These are phyloP conservation scores for Alternaria consortialis DNA, from an alignment of 2,329 filamentous ascomycete species.

Conservation along the genomic window DNA sequence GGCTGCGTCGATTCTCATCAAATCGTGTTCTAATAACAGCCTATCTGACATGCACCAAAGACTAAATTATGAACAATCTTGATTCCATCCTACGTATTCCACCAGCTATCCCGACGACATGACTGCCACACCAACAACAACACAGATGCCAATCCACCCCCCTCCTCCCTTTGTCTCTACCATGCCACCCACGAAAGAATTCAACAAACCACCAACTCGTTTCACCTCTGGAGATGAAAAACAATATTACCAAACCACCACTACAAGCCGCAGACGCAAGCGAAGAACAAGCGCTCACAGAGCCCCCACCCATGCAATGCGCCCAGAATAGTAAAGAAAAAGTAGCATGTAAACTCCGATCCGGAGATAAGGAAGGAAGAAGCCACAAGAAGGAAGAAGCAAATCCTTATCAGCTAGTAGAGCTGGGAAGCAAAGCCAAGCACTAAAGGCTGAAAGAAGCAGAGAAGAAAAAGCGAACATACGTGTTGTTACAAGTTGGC, in stretches of 20 bases:
- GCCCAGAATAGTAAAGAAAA: not conserved
- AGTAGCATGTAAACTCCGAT: not conserved
- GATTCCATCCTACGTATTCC: constrained; percentile 38
- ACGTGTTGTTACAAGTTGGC: constrained; percentile 22
- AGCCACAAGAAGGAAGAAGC: not conserved
- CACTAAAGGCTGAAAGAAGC: constrained; percentile 3
- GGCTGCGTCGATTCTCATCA: not conserved
- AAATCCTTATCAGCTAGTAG: not conserved
- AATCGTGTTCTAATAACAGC: not conserved
- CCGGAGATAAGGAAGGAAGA: not conserved
- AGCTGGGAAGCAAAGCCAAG: constrained; percentile 6
- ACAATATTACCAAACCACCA: not conserved
- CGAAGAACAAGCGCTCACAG: not conserved
- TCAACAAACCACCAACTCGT: not conserved
- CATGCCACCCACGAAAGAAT: not conserved
- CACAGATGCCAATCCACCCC: not conserved
- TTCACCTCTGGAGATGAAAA: not conserved
- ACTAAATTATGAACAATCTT: constrained; percentile 9
- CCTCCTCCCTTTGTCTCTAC: not conserved
- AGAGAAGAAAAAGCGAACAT: not conserved
- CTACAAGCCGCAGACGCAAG: not conserved
- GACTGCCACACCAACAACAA: not conserved
- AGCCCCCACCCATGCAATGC: not conserved
- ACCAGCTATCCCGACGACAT: constrained; percentile 15
- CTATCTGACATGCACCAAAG: not conserved